Evolutionary conservation across 2,329 filamentous ascomycete genomes (phyloP), one percentile per base, ranked within the genome.

Genomic region (Fusarium aywerte): DNA sequence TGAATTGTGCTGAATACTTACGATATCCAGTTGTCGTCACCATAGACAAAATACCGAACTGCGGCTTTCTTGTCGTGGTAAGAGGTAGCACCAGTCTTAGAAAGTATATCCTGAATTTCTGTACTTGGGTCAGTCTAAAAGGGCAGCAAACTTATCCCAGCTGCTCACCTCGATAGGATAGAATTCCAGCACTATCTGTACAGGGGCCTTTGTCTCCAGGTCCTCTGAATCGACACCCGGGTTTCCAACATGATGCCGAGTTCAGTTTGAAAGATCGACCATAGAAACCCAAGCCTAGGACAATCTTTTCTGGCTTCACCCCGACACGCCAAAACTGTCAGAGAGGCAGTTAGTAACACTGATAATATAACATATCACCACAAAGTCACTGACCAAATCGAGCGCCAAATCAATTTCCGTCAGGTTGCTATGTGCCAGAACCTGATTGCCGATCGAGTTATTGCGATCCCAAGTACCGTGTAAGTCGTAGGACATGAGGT

Each of bases 351-450:
- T 11, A 38, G 15, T 18, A 20, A 10, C 35, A 38, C 16, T 38
- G n/a, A 16, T 35, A 12, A 35, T 7, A 12, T 7, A 8, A 16
- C 7, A 15, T 3, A n/a, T 35, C 7, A 20, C 9, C 35, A n/a
- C 8, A 38, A 20, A 6, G 18, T 25, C 4, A 49, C 47, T 38
- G 27, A 38, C 47, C 2, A 50, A 7, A 8, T 50, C 21, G 2
- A 50, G 35, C 2, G 35, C 35, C 9, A 39, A 16, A 16, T 50
- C 73, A 20, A 84, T 84, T 67, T 85, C 82, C 1, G 81, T 82
- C 2, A 84, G 52, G 58, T 85, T 83, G 1, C 82, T 82, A 61
- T 85, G 83, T 0, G 71, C 70, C 5, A 74, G 69, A 10, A 82
- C 71, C 11, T 72, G 63, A 2, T 62, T 25, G 0, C 80, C 79